These are phyloP conservation scores for Hirschioporus abietinus DNA, from an alignment of 768 basidiomycete species.

Conservation along the genomic window DNA sequence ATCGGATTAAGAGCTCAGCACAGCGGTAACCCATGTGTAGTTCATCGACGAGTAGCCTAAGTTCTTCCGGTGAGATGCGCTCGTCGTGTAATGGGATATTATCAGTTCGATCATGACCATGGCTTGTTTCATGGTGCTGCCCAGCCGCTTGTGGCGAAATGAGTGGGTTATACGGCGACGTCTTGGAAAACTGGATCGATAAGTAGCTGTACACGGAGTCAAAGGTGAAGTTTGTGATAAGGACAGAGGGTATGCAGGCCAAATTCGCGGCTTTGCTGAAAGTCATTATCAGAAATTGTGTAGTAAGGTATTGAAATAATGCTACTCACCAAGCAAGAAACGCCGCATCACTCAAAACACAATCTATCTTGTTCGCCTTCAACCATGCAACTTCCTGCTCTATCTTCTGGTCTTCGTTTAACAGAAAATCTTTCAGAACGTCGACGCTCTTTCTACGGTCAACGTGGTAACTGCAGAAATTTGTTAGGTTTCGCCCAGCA, in stretches of 20 bases:
- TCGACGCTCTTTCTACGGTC: conserved; percentile 67
- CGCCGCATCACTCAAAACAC: conserved; percentile 71
- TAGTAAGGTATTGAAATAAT: background rate
- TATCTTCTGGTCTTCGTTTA: conserved; percentile 47
- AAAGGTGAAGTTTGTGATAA: conserved; percentile 82
- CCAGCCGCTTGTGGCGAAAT: conserved; percentile 5
- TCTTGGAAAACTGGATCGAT: conserved; percentile 43
- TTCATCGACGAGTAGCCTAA: conserved; percentile 60
- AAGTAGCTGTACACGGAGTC: conserved; percentile 81
- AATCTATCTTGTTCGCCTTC: conserved; percentile 40
- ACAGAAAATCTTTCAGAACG: conserved; percentile 54
- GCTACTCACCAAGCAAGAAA: conserved; percentile 66
- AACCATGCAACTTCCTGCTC: conserved; percentile 58
- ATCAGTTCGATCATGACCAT: conserved; percentile 7
- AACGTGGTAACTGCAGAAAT: conserved; percentile 52
- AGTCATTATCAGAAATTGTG: background rate
- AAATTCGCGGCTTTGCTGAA: conserved; percentile 58
- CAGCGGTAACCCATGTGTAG: conserved; percentile 61
- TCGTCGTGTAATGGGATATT: conserved; percentile 40
- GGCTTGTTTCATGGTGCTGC: conserved; percentile 10
- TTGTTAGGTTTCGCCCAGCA: background rate
- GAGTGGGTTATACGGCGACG: conserved; percentile 18
- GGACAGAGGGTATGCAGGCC: conserved; percentile 59
- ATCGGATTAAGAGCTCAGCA: conserved; percentile 62
- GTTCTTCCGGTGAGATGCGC: conserved; percentile 43